Percentiles rank a stretch among this genome's conserved stretches.
Conservation (phyloP, 1,139 yeast genomes). For the Scheffersomyces insectosa region DNA sequence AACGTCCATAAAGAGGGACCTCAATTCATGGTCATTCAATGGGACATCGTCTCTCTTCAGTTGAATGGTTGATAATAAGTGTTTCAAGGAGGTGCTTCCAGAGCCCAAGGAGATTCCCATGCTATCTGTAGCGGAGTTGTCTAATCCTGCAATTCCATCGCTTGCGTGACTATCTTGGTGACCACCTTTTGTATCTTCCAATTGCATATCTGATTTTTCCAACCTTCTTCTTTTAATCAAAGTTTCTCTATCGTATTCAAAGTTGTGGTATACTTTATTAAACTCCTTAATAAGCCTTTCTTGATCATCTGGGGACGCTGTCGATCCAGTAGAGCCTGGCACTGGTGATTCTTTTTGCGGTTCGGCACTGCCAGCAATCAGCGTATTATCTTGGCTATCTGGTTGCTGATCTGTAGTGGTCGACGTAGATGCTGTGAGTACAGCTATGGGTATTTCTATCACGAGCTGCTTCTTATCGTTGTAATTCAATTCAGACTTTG, state of each 20-base stretch:
- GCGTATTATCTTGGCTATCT: slow-evolving; percentile 3
- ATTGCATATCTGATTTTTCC: slow-evolving; percentile 75
- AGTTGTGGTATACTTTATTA: slow-evolving; percentile 73
- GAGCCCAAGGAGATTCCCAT: slow-evolving; percentile 64
- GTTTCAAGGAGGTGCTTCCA: slow-evolving; percentile 78
- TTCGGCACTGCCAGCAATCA: slow-evolving; percentile 4
- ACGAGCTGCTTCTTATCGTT: slow-evolving; percentile 33
- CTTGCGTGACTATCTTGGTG: slow-evolving; percentile 6
- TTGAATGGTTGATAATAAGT: slow-evolving; percentile 76
- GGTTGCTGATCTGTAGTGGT: slow-evolving; percentile 1
- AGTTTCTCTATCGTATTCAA: slow-evolving; percentile 82
- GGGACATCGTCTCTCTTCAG: slow-evolving; percentile 71
- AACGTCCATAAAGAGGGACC: slow-evolving; percentile 86
- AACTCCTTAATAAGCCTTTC: slow-evolving; percentile 42
- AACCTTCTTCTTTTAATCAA: slow-evolving; percentile 73
- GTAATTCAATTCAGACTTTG: slow-evolving; percentile 9
- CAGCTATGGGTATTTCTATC: slow-evolving; percentile 30
- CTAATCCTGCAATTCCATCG: slow-evolving; percentile 8
- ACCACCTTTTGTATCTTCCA: slow-evolving; percentile 40
- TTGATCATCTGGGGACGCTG: slow-evolving; percentile 30
- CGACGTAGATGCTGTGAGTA: slow-evolving; percentile 13
- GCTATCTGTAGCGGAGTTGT: slow-evolving; percentile 12
- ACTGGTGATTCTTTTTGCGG: slow-evolving; percentile 11
- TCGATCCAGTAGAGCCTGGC: slow-evolving; percentile 5
- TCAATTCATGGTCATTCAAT: slow-evolving; percentile 81